Base-by-base conservation (phyloP, 1,284 basidiomycete genomes). In the Ganoderma lucidum region DNA sequence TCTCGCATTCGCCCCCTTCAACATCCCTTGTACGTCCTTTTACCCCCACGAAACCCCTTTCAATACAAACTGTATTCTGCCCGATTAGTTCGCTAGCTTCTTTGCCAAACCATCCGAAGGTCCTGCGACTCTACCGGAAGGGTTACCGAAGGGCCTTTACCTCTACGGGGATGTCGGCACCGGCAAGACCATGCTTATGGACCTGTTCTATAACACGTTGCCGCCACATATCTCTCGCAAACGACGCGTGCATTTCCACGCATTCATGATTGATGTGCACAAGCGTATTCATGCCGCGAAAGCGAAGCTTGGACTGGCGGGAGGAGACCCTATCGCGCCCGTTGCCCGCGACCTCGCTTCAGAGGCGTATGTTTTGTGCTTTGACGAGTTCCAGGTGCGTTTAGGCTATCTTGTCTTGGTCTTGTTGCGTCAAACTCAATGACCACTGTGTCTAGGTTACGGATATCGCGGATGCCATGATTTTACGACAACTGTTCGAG, bases 141-240 rank as follows among this genome's bases (percentile, higher is more conserved):
- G 87, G 62, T 86, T 89, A 1, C 97, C 97, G 0, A 93, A 93
- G 74, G 96, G 97, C 14, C 86, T 99, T 32, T 99, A 99, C 81
- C 90, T 99, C n/a, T 96, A 95, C 79, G 98, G 98, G 48, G 95
- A 96, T 74, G 98, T 99, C 66, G 97, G 97, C 0, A 99, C 97
- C 5, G 97, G 98, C 32, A 96, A 96, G 86, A 95, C 95, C 0
- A 99, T 99, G 97, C 90, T 99, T 71, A 99, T 99, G 98, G 98
- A 99, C 81, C 85, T 99, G 23, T 98, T 99, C 82, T 96, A 96
- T 84, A 91, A 93, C 71, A 93, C 96, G 1, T 88, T 99, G 1
- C 96, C 97, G 0, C 77, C 86, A 0, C 88, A 90, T 71, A 87
- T 97, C 72, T 89, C 82, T 56, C 86, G 88, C 70, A 96, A 95